Evolutionary conservation across 148 eudicot genomes (phyloP).

Genomic region (Chenopodium quinoa): DNA sequence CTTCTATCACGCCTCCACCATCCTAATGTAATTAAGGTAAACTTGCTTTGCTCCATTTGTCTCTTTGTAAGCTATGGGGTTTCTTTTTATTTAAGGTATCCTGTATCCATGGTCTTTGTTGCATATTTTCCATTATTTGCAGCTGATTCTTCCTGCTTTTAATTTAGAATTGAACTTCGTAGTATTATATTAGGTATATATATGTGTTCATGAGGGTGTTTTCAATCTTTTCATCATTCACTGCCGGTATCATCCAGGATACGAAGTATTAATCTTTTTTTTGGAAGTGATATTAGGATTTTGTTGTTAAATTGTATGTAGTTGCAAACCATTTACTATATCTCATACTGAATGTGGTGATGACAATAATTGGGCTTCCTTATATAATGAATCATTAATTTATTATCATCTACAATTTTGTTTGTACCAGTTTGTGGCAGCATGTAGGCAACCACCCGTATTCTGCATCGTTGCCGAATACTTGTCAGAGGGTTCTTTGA

Average conservation of each 20-base stretch:
- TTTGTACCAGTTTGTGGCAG: constrained; percentile 69
- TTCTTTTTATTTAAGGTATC: too few species aligned
- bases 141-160: neutral
- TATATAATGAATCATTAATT: neutral
- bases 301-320: neutral
- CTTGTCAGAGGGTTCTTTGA: constrained; percentile 76
- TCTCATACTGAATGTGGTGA: neutral
- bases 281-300: neutral
- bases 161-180: constrained; percentile 4
- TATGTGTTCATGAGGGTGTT: neutral
- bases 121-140: neutral
- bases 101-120: neutral
- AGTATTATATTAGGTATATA: neutral
- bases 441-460: constrained; percentile 76
- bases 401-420: constrained; percentile 3
- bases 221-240: neutral
- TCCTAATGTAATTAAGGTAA: constrained; percentile 83
- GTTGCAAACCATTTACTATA: neutral
- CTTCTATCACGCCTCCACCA: constrained; percentile 72
- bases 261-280: neutral
- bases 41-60: neutral
- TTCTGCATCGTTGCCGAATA: constrained; percentile 75
- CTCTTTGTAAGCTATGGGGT: neutral
- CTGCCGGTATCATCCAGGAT: neutral
- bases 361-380: neutral